Conservation (phyloP, 768 basidiomycete genomes). For the Amanita jacksonii region DNA sequence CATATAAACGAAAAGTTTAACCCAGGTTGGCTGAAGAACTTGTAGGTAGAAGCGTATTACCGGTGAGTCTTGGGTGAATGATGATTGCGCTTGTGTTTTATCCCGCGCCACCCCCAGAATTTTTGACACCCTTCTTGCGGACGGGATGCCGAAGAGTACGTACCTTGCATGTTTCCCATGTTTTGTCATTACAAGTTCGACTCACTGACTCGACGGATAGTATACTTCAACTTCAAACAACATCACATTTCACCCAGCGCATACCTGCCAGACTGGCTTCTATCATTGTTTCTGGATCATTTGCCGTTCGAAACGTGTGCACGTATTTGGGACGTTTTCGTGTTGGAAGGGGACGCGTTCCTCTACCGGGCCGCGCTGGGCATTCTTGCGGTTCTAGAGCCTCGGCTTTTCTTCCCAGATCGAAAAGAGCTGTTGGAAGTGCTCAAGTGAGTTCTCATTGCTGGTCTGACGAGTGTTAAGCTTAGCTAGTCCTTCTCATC, state of each 20-base stretch:
- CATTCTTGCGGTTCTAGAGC: slow-evolving; percentile 73
- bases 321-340: slow-evolving; percentile 78
- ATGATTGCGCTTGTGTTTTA: slow-evolving; percentile 6
- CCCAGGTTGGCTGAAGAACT: slow-evolving; percentile 18
- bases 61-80: slow-evolving; percentile 35
- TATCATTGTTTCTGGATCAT: slow-evolving; percentile 75
- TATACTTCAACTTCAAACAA: slow-evolving; percentile 93
- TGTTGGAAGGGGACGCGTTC: slow-evolving; percentile 88
- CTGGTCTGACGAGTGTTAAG: not conserved
- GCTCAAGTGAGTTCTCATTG: slow-evolving; percentile 43
- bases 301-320: slow-evolving; percentile 89
- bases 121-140: slow-evolving; percentile 86
- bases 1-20: slow-evolving; percentile 4
- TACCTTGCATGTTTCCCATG: too few species aligned
- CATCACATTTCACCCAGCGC: slow-evolving; percentile 80
- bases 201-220: slow-evolving; percentile 26
- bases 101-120: slow-evolving; percentile 39
- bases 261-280: slow-evolving; percentile 79
- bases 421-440: slow-evolving; percentile 67
- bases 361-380: slow-evolving; percentile 79
- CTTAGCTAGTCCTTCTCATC: not conserved
- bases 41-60: slow-evolving; percentile 84
- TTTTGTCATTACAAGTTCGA: not conserved
- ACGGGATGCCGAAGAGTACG: slow-evolving; percentile 89
- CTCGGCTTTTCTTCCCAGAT: slow-evolving; percentile 85